phyloP scores from a whole-genome alignment of 306 rosid species.

The Pyrus betulifolia region DNA sequence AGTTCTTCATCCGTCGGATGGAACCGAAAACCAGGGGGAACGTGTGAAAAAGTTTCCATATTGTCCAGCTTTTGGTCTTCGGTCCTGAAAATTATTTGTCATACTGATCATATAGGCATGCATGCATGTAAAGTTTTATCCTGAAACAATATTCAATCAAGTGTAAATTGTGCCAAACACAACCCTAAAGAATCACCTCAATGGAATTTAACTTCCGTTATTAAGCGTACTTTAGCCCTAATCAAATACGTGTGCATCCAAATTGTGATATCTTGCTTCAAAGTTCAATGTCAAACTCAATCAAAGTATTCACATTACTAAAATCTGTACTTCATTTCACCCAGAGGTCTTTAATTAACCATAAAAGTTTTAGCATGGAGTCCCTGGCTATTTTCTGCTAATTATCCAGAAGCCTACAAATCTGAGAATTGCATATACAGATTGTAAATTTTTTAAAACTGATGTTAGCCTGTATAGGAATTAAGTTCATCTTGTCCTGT shows the following conservation, averaged over 20 bases:
- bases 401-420: no score
- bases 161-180: neutral
- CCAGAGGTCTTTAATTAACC: neutral
- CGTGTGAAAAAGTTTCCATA: conserved; percentile 58
- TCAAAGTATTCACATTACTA: no score
- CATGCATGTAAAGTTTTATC: conserved; percentile 20
- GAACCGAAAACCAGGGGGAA: conserved; percentile 94
- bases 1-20: conserved; percentile 98
- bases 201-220: neutral
- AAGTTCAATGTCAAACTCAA: neutral
- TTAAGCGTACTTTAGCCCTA: neutral
- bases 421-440: no score
- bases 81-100: conserved; percentile 34
- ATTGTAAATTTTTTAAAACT: no score
- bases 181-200: neutral
- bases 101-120: conserved; percentile 14
- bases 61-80: conserved; percentile 10
- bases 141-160: neutral
- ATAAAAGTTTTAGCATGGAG: no score
- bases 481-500: no score
- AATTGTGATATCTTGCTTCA: neutral
- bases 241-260: neutral
- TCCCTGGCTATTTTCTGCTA: no score
- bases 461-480: neutral
- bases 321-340: neutral